These are phyloP conservation scores for Capsella rubella DNA, from an alignment of 441 rosid genomes.

Conservation along the genomic window DNA sequence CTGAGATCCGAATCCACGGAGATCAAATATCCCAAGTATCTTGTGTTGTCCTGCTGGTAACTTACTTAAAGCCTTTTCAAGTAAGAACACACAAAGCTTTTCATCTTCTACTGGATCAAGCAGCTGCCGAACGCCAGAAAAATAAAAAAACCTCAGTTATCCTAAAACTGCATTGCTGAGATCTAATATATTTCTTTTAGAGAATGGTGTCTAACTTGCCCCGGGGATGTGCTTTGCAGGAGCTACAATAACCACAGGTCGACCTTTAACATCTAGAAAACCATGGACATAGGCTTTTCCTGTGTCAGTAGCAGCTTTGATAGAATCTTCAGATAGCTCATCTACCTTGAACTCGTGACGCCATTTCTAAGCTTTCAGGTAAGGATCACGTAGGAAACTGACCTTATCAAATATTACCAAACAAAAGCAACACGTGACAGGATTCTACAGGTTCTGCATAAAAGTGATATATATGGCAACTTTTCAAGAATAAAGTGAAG, in stretches of 20 bases:
- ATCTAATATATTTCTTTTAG: neutral
- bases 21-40: constrained; percentile 83
- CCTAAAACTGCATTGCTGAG: constrained; percentile 6
- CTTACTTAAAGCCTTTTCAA: constrained; percentile 86
- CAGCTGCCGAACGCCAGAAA: constrained; percentile 50
- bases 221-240: constrained; percentile 82
- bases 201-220: constrained; percentile 52
- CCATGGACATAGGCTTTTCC: constrained; percentile 88
- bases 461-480: constrained; percentile 5
- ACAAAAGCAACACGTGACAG: neutral
- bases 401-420: constrained; percentile 21
- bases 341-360: constrained; percentile 76
- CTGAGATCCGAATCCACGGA: constrained; percentile 66
- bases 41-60: constrained; percentile 77
- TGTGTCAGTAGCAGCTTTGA: constrained; percentile 64
- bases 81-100: constrained; percentile 71
- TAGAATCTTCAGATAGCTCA: constrained; percentile 70
- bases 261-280: constrained; percentile 63
- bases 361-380: constrained; percentile 72
- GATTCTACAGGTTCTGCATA: constrained; percentile 13
- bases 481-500: neutral
- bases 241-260: constrained; percentile 88
- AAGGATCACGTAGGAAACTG: constrained; percentile 38
- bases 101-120: constrained; percentile 73
- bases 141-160: neutral